Evolutionary conservation across 2,329 filamentous ascomycete genomes (phyloP), one percentile per base, ranked within the genome.

Genomic region (Aspergillus sp.): DNA sequence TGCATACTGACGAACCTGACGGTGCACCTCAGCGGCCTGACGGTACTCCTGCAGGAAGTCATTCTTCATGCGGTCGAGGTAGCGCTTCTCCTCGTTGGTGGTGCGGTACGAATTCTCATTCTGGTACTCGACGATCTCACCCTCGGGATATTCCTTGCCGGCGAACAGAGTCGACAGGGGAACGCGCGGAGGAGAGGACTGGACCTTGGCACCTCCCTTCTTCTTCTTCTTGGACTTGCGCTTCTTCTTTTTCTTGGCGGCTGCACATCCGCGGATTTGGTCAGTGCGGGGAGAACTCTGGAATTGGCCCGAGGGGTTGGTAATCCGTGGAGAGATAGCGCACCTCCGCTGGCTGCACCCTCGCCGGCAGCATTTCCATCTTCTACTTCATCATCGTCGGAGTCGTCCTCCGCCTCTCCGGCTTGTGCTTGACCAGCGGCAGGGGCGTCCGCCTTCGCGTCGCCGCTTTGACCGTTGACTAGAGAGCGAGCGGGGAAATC

Each of bases 21-120:
- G 87, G 76, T 96, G 92, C n/a, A 91, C 86, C 78, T 96, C 91
- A n/a, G 91, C 91, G 50, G 87, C 91, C 70, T 93, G 86, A 63
- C 92, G 88, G 75, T 93, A 96, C 71, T 96, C 91, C 62, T 84
- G 82, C 55, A 96, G 78, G 79, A 91, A 93, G 65, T 93, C 89
- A 68, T 86, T 87, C 76, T 92, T 89, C 80, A 92, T 86, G 70
- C 90, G 90, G 75, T 93, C 90, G 57, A 93, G 82, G 71, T 94
- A 87, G 56, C 91, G 86, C 80, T 93, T 92, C 81, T 96, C 92
- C 76, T 94, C 91, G 75, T 83, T 87, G 12, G 91, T 96, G 3
- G 90, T 95, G 59, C 92, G 87, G 75, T 88, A 91, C 43, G 84
- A 77, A 74, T 95, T 95, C 68, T 94, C 91, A 71, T 91, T 83